Percentiles rank a stretch among this genome's conserved stretches.
phyloP scores from a whole-genome alignment of 345 rosid species.

The Aethionema arabicum region DNA sequence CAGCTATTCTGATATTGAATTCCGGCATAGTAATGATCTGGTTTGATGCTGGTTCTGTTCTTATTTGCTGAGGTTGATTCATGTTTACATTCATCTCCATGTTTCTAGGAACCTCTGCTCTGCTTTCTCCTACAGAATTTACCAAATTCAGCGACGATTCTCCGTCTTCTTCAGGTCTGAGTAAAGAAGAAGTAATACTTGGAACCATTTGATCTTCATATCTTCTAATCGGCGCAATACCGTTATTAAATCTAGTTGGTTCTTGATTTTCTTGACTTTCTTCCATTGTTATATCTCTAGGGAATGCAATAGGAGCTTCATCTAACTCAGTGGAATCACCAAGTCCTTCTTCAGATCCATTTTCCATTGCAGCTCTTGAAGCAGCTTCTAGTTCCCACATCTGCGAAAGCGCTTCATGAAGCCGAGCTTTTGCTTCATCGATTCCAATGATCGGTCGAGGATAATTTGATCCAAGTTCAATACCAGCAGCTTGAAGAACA shows the following conservation, averaged over 20 bases:
- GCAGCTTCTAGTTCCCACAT: slow-evolving; percentile 98
- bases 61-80: slow-evolving; percentile 53
- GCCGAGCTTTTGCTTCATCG: slow-evolving; percentile 79
- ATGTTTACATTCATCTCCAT: slow-evolving; percentile 35
- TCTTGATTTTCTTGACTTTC: slow-evolving; percentile 59
- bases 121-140: slow-evolving; percentile 53
- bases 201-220: slow-evolving; percentile 99
- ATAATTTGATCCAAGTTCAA: slow-evolving; percentile 95
- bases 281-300: slow-evolving; percentile 55
- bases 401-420: slow-evolving; percentile 78
- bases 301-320: slow-evolving; percentile 60
- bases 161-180: slow-evolving; percentile 72
- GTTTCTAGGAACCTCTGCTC: slow-evolving; percentile 90
- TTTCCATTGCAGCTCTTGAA: slow-evolving; percentile 91
- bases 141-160: slow-evolving; percentile 61
- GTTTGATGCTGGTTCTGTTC: slow-evolving; percentile 42
- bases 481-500: slow-evolving; percentile 95
- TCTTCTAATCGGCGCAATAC: slow-evolving; percentile 40
- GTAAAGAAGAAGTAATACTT: slow-evolving; percentile 74
- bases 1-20: slow-evolving; percentile 44
- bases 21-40: slow-evolving; percentile 46
- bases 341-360: slow-evolving; percentile 95
- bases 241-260: slow-evolving; percentile 63
- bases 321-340: slow-evolving; percentile 83
- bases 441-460: slow-evolving; percentile 81